Evolutionary conservation across 805 yeast genomes (phyloP).

Genomic region (Saccharomycopsis fodiens): DNA sequence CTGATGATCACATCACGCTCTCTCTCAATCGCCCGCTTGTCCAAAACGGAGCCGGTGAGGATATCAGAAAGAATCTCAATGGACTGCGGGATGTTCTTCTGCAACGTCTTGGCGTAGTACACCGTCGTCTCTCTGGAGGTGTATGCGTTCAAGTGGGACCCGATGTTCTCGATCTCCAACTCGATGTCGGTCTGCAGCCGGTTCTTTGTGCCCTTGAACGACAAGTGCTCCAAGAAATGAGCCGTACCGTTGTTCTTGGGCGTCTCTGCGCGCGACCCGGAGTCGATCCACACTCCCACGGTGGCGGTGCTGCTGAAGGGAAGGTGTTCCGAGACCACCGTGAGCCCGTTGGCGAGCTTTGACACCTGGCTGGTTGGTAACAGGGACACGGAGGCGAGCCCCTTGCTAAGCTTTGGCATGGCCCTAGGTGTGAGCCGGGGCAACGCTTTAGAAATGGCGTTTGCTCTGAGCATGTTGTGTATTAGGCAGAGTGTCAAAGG

Average conservation of each 20-base stretch:
- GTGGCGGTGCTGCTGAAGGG: constrained; percentile 93
- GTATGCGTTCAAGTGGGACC: constrained; percentile 97
- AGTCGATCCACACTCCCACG: constrained; percentile 97
- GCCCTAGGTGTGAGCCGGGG: background rate
- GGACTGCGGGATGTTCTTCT: constrained; percentile 72
- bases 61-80: constrained; percentile 88
- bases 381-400: constrained; percentile 19
- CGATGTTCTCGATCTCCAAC: constrained; percentile 90
- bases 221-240: constrained; percentile 92
- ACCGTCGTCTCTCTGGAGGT: constrained; percentile 97
- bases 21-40: constrained; percentile 79
- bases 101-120: constrained; percentile 84
- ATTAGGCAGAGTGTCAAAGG: background rate
- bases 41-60: constrained; percentile 77
- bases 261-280: constrained; percentile 95
- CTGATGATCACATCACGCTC: constrained; percentile 95
- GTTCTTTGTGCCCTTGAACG: constrained; percentile 85
- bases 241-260: constrained; percentile 87
- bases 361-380: constrained; percentile 54
- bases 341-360: constrained; percentile 79
- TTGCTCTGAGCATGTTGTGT: background rate
- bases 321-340: constrained; percentile 84
- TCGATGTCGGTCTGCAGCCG: constrained; percentile 81
- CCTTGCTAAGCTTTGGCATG: constrained; percentile 2
- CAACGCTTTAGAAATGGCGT: background rate